Conservation (phyloP, 176 grass and related monocot species). For the Rhynchospora breviuscula region DNA sequence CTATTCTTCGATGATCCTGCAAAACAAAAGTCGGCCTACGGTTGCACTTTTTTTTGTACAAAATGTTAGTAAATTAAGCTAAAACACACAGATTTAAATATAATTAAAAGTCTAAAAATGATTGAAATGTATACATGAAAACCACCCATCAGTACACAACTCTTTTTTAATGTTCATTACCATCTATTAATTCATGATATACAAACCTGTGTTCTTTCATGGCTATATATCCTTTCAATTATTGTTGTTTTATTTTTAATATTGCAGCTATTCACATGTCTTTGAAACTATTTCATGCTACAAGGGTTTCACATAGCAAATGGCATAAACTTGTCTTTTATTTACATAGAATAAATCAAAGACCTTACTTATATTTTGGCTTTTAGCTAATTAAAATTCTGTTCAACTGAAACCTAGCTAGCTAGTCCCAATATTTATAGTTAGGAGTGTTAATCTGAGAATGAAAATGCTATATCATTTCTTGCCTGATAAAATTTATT, state of each 20-base stretch:
- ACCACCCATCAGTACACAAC: no score
- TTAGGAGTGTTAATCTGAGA: not conserved
- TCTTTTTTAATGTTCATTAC: not conserved
- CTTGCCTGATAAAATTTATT: not conserved
- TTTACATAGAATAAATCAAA: not conserved
- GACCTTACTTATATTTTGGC: not conserved
- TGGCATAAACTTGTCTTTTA: not conserved
- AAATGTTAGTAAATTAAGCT: no score
- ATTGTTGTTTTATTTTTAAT: not conserved
- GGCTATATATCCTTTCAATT: not conserved
- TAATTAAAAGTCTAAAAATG: no score
- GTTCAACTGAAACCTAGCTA: not conserved
- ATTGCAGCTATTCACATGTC: not conserved
- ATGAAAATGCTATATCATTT: not conserved
- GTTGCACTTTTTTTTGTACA: no score
- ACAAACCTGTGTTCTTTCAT: not conserved
- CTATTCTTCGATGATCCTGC: no score
- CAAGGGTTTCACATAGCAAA: not conserved
- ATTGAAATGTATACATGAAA: no score
- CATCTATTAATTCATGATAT: not conserved
- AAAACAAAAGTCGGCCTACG: no score
- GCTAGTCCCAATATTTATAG: not conserved
- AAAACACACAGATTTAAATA: no score
- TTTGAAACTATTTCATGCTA: not conserved
- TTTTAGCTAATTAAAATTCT: not conserved